Percentiles rank a stretch among this genome's conserved stretches.
Evolutionary conservation across 768 basidiomycete species (phyloP).

Genomic region (Termitomyces sp.): DNA sequence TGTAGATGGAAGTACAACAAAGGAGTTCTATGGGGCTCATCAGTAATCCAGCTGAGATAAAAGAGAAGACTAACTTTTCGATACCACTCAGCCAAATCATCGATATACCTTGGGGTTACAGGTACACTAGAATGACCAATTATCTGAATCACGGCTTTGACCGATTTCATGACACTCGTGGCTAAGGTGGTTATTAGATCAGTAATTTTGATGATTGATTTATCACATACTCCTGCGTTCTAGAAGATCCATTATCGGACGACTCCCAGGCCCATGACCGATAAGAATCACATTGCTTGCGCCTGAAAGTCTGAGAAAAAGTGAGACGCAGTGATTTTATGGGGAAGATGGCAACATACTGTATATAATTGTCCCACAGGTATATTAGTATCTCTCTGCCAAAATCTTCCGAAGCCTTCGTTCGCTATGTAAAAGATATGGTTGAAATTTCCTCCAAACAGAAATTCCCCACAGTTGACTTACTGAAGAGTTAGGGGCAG

Average conservation of each 20-base stretch:
- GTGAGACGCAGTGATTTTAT: slow-evolving; percentile 2
- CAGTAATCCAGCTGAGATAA: neutral
- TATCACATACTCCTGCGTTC: slow-evolving; percentile 56
- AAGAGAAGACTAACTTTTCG: slow-evolving; percentile 41
- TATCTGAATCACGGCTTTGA: slow-evolving; percentile 76
- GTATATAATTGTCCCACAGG: slow-evolving; percentile 95
- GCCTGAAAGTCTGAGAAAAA: slow-evolving; percentile 54
- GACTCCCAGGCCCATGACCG: slow-evolving; percentile 85
- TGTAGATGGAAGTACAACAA: slow-evolving; percentile 62
- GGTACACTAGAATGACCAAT: slow-evolving; percentile 63
- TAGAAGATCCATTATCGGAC: slow-evolving; percentile 71
- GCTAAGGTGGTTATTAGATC: slow-evolving; percentile 22
- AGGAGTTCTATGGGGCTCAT: slow-evolving; percentile 55
- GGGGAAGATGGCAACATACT: slow-evolving; percentile 46
- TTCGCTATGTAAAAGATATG: slow-evolving; percentile 24
- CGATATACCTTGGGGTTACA: slow-evolving; percentile 47
- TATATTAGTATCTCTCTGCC: slow-evolving; percentile 68
- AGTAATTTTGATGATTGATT: neutral
- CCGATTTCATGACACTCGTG: slow-evolving; percentile 52
- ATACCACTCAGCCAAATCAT: slow-evolving; percentile 71
- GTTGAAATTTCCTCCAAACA: neutral
- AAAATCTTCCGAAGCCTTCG: slow-evolving; percentile 39
- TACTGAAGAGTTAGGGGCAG: slow-evolving; percentile 35
- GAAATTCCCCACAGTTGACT: neutral
- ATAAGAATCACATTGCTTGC: slow-evolving; percentile 76